A percentile compares a stretch with the other conserved stretches of the same genome.
These are phyloP conservation scores for Narthecium ossifragum DNA, from an alignment of 106 monocot genomes.

Conservation along the genomic window DNA sequence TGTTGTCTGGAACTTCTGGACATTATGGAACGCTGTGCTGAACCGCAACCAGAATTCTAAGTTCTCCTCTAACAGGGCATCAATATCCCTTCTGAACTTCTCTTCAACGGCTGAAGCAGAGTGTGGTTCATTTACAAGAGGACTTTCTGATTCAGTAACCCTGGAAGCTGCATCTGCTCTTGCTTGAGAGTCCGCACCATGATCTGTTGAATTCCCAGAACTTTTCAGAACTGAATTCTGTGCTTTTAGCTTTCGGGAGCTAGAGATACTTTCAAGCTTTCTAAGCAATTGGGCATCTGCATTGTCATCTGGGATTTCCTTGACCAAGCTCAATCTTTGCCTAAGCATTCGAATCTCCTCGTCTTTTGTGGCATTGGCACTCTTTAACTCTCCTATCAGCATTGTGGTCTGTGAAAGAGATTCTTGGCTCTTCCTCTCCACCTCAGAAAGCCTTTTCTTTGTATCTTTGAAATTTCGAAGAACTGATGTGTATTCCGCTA, in stretches of 20 bases:
- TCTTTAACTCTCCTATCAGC: constrained; percentile 41
- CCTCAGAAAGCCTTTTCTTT: constrained; percentile 40
- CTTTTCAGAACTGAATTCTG: constrained; percentile 1
- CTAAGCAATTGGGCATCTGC: neutral
- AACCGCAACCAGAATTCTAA: constrained; percentile 91
- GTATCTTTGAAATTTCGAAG: constrained; percentile 62
- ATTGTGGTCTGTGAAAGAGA: constrained; percentile 31
- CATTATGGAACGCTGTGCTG: constrained; percentile 79
- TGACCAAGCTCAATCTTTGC: constrained; percentile 31
- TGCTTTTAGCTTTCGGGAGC: constrained; percentile 1
- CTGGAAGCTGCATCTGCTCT: neutral
- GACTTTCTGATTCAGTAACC: neutral
- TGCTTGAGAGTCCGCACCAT: neutral
- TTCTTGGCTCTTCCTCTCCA: constrained; percentile 26
- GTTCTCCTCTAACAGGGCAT: constrained; percentile 75
- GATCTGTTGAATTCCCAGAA: neutral
- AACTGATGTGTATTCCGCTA: constrained; percentile 63
- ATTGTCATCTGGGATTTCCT: constrained; percentile 13
- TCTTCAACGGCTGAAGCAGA: constrained; percentile 39
- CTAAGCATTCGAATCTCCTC: constrained; percentile 57
- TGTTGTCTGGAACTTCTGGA: constrained; percentile 45
- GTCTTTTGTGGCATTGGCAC: constrained; percentile 43
- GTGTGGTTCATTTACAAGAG: constrained; percentile 5
- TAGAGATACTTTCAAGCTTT: neutral
- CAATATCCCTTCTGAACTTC: constrained; percentile 77